These are phyloP conservation scores for Scheffersomyces segobiensis DNA, from an alignment of 1,139 yeast genomes.

Conservation along the genomic window DNA sequence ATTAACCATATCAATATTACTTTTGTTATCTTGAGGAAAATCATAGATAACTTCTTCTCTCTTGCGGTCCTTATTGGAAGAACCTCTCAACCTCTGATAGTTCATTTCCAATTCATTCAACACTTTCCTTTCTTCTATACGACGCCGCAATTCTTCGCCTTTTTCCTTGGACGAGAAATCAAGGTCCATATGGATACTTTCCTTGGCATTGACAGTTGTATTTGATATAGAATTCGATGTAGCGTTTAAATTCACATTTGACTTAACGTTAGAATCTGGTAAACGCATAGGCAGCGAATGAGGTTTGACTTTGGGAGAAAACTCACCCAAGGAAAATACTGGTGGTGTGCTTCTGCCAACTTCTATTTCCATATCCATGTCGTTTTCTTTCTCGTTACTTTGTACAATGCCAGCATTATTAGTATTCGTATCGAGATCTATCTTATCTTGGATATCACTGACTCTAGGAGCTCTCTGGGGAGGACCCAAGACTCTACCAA, in stretches of 20 bases:
- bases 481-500: slow-evolving; percentile 41
- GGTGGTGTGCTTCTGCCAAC: slow-evolving; percentile 12
- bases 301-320: slow-evolving; percentile 15
- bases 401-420: slow-evolving; percentile 2
- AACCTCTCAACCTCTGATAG: slow-evolving; percentile 5
- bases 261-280: neutral
- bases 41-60: neutral
- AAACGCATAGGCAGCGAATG: slow-evolving; percentile 1
- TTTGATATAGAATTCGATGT: slow-evolving; percentile 1
- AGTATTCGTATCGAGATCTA: slow-evolving; percentile 5
- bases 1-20: neutral
- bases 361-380: neutral
- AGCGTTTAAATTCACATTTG: neutral
- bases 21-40: neutral
- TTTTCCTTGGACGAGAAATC: slow-evolving; percentile 19
- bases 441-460: slow-evolving; percentile 13
- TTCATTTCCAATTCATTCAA: slow-evolving; percentile 16
- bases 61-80: neutral
- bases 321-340: slow-evolving; percentile 10
- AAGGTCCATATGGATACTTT: neutral
- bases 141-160: slow-evolving; percentile 25
- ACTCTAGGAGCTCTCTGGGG: slow-evolving; percentile 36
- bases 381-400: neutral
- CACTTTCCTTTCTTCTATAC: slow-evolving; percentile 23
- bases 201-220: slow-evolving; percentile 6